Conservation (phyloP, 768 basidiomycete genomes). For the Russula brevipes region DNA sequence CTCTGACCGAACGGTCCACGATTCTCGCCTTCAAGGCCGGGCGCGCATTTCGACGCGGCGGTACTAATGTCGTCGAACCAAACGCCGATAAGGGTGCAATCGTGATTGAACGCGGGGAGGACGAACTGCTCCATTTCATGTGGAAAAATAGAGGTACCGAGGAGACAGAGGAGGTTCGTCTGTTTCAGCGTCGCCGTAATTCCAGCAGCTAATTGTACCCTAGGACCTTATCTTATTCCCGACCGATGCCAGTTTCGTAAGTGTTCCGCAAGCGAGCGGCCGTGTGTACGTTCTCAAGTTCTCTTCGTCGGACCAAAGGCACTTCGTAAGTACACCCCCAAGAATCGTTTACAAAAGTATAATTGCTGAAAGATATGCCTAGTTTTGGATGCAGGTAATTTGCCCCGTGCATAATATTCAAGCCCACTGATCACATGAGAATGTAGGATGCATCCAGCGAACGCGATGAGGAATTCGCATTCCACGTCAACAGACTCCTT, state of each 20-base stretch:
- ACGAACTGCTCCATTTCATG: conserved; percentile 70
- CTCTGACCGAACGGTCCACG: conserved; percentile 21
- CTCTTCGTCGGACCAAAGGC: conserved; percentile 80
- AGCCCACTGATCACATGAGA: neutral
- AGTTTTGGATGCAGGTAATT: conserved; percentile 87
- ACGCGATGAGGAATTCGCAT: conserved; percentile 67
- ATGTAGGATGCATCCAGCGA: conserved; percentile 58
- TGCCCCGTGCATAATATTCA: neutral
- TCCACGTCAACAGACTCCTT: conserved; percentile 66
- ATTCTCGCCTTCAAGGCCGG: conserved; percentile 62
- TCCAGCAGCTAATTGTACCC: neutral
- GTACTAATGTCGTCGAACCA: conserved; percentile 64
- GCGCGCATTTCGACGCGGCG: conserved; percentile 63
- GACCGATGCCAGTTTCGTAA: conserved; percentile 74
- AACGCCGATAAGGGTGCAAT: conserved; percentile 69
- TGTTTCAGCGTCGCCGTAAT: neutral
- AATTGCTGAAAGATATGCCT: neutral
- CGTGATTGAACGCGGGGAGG: conserved; percentile 61
- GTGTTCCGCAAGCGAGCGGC: conserved; percentile 63
- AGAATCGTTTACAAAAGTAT: neutral
- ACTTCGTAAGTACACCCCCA: conserved; percentile 59
- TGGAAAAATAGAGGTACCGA: conserved; percentile 72
- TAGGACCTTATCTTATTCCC: conserved; percentile 89
- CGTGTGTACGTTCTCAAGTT: conserved; percentile 88
- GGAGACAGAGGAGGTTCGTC: conserved; percentile 54